A percentile compares a stretch with the other conserved stretches of the same genome.
phyloP scores from a whole-genome alignment of 441 rosid species.

The Capsella rubella region DNA sequence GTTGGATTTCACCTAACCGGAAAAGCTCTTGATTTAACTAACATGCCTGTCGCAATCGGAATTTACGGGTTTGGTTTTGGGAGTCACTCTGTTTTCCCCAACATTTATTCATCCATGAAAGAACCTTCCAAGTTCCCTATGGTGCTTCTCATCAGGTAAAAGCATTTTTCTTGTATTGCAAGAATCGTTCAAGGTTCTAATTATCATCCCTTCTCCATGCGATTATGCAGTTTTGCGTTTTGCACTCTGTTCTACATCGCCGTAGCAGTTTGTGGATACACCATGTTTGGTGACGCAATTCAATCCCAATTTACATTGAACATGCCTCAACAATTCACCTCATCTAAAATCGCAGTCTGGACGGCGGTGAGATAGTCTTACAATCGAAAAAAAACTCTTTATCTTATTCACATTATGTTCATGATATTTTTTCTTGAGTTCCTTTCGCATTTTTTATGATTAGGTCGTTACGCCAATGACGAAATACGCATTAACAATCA shows the following conservation, averaged over 20 bases:
- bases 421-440: neutral
- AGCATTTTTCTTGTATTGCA: neutral
- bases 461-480: constrained; percentile 85
- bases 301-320: constrained; percentile 81
- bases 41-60: constrained; percentile 73
- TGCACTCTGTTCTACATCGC: constrained; percentile 51
- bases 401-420: neutral
- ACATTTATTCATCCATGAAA: constrained; percentile 79
- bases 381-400: neutral
- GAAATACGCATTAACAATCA: constrained; percentile 77
- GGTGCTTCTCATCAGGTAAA: constrained; percentile 60
- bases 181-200: neutral
- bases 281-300: constrained; percentile 73
- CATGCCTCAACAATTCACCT: constrained; percentile 67
- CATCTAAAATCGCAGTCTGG: constrained; percentile 78
- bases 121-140: constrained; percentile 60
- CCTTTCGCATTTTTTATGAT: neutral
- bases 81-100: constrained; percentile 78
- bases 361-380: constrained; percentile 57
- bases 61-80: constrained; percentile 65
- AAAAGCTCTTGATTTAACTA: constrained; percentile 54
- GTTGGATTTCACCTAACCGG: constrained; percentile 72
- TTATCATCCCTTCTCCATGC: neutral
- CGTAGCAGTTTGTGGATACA: constrained; percentile 67
- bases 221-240: constrained; percentile 64